A percentile compares a stretch with the other conserved stretches of the same genome.
Evolutionary conservation across 768 basidiomycete genomes (phyloP).

Genomic region (Gyrodon lividus): DNA sequence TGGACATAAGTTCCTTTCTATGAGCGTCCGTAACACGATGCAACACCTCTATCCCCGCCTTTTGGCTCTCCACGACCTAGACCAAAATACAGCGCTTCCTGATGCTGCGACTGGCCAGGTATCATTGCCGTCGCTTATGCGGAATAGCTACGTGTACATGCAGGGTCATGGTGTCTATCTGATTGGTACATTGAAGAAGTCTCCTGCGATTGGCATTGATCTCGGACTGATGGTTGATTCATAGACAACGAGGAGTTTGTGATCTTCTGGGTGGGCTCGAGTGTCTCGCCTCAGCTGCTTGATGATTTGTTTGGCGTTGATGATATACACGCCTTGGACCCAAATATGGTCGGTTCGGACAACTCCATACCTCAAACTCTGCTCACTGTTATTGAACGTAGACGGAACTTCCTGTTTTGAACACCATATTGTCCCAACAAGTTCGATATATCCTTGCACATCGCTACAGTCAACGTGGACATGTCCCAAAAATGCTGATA

Average conservation of each 20-base stretch:
- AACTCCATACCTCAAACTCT: neutral
- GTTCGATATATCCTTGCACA: slow-evolving; percentile 81
- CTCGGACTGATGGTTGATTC: slow-evolving; percentile 3
- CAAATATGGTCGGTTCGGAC: slow-evolving; percentile 56
- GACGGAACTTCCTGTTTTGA: slow-evolving; percentile 68
- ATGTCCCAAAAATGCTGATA: slow-evolving; percentile 61
- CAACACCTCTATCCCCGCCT: slow-evolving; percentile 86
- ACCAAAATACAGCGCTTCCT: slow-evolving; percentile 68
- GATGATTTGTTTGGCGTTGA: slow-evolving; percentile 84
- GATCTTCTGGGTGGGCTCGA: slow-evolving; percentile 88
- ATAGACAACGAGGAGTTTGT: slow-evolving; percentile 85
- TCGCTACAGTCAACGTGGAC: slow-evolving; percentile 55
- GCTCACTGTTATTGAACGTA: slow-evolving; percentile 29
- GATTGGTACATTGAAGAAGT: slow-evolving; percentile 56
- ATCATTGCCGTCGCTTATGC: slow-evolving; percentile 73
- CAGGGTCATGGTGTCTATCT: slow-evolving; percentile 89
- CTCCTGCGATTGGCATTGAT: slow-evolving; percentile 15
- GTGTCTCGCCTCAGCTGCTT: slow-evolving; percentile 78
- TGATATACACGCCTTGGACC: slow-evolving; percentile 67
- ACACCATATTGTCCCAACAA: slow-evolving; percentile 78
- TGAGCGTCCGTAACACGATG: slow-evolving; percentile 68
- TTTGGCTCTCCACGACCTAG: slow-evolving; percentile 83
- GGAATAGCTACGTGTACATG: slow-evolving; percentile 85
- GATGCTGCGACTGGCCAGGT: slow-evolving; percentile 57
- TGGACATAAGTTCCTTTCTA: slow-evolving; percentile 70